Evolutionary conservation across 2,329 filamentous ascomycete genomes (phyloP).

Genomic region (Drechmeria coniospora): DNA sequence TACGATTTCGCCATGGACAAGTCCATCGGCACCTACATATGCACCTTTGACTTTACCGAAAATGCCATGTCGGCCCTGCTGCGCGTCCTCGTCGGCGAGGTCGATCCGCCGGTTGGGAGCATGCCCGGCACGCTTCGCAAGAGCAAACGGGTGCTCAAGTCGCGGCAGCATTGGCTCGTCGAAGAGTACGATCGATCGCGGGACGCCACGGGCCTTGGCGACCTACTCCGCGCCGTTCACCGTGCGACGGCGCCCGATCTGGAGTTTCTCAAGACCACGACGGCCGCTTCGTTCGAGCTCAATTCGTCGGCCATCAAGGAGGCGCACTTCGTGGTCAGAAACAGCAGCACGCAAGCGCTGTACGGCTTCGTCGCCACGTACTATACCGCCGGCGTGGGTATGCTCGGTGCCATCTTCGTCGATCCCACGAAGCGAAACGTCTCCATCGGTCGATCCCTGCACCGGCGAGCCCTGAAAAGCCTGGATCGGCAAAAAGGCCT

Average conservation of each 20-base stretch:
- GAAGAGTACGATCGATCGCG: slow-evolving; percentile 72
- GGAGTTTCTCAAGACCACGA: slow-evolving; percentile 54
- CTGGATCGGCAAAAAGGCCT: slow-evolving; percentile 55
- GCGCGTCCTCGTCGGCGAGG: slow-evolving; percentile 68
- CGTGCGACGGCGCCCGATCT: slow-evolving; percentile 51
- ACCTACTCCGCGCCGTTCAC: slow-evolving; percentile 55
- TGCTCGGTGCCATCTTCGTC: slow-evolving; percentile 77
- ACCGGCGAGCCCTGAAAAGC: slow-evolving; percentile 67
- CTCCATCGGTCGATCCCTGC: slow-evolving; percentile 79
- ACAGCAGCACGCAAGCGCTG: slow-evolving; percentile 78
- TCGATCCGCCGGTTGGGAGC: slow-evolving; percentile 40
- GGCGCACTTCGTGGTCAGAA: slow-evolving; percentile 80
- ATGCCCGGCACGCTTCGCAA: slow-evolving; percentile 65
- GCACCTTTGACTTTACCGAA: slow-evolving; percentile 93
- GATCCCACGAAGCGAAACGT: slow-evolving; percentile 75
- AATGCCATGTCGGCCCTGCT: slow-evolving; percentile 76
- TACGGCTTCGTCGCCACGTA: slow-evolving; percentile 92
- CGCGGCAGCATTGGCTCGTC: slow-evolving; percentile 89
- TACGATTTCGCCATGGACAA: slow-evolving; percentile 95
- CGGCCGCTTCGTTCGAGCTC: slow-evolving; percentile 62
- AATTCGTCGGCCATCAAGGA: slow-evolving; percentile 58
- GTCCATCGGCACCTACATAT: slow-evolving; percentile 80
- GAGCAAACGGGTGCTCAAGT: slow-evolving; percentile 74
- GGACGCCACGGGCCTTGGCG: slow-evolving; percentile 58
- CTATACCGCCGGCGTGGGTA: slow-evolving; percentile 54